A percentile compares a stretch with the other conserved stretches of the same genome.
phyloP scores from a whole-genome alignment of 441 rosid species.

The Codiaeum variegatum region DNA sequence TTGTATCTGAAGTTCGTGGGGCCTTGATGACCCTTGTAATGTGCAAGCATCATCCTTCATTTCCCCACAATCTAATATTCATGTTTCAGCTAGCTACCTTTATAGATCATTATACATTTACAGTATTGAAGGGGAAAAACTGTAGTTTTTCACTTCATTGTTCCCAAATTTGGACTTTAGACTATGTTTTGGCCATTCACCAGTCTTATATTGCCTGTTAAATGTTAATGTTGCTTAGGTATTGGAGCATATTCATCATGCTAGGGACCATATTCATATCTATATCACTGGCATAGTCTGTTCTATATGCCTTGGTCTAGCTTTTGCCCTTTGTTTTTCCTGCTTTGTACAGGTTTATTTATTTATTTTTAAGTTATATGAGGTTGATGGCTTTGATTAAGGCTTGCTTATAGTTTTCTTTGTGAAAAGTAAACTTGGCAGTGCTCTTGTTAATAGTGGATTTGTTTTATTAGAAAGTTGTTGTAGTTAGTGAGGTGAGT shows the following conservation, averaged over 20 bases:
- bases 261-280: neutral
- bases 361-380: neutral
- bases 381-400: neutral
- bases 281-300: neutral
- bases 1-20: neutral
- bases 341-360: conserved; percentile 3
- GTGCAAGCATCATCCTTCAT: neutral
- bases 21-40: neutral
- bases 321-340: neutral
- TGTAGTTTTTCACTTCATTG: neutral
- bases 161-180: neutral
- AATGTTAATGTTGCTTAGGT: neutral
- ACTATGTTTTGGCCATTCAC: neutral
- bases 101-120: neutral
- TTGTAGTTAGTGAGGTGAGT: conserved; percentile 18
- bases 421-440: conserved; percentile 1
- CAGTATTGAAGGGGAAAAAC: neutral
- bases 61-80: neutral
- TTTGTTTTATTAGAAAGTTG: conserved; percentile 7
- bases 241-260: neutral
- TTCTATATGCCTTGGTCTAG: neutral
- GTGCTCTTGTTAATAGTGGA: too few species aligned
- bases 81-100: neutral
- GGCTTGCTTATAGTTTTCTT: neutral
- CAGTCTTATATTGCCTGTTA: neutral